A percentile compares a stretch with the other conserved stretches of the same genome.
phyloP scores from a whole-genome alignment of 176 grass and related monocot genomes.

The Ensete glaucum region DNA sequence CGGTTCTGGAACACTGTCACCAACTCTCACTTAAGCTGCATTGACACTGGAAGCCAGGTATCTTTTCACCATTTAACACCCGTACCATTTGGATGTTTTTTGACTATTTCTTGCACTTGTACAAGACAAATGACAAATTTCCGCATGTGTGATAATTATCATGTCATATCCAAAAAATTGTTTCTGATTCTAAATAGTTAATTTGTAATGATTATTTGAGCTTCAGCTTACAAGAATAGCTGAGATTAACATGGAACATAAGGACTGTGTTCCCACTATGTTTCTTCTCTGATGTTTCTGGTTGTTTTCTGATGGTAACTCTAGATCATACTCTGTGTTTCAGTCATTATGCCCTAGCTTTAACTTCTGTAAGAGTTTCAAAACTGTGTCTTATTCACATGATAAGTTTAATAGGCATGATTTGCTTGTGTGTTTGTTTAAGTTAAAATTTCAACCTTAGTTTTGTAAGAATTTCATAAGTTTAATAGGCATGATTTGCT shows the following conservation, averaged over 20 bases:
- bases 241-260: background rate
- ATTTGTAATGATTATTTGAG: background rate
- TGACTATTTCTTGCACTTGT: background rate
- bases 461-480: too few relatives aligned
- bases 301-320: too few relatives aligned
- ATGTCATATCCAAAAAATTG: background rate
- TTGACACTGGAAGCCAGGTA: constrained; percentile 99
- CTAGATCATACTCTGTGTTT: too few relatives aligned
- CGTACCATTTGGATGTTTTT: background rate
- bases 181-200: background rate
- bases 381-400: too few relatives aligned
- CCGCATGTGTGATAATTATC: background rate
- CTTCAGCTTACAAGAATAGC: background rate
- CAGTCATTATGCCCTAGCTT: too few relatives aligned
- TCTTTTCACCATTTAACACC: background rate
- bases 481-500: too few relatives aligned
- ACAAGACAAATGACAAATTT: background rate
- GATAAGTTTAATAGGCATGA: too few relatives aligned
- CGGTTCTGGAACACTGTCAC: constrained; percentile 96
- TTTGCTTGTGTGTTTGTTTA: too few relatives aligned
- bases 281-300: too few relatives aligned
- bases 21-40: constrained; percentile 64
- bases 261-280: too few relatives aligned
- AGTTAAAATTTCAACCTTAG: too few relatives aligned
- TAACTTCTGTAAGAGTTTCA: too few relatives aligned